Evolutionary conservation across 805 yeast genomes (phyloP), one percentile per base, ranked within the genome.

Genomic region (Starmerella scarabaei): DNA sequence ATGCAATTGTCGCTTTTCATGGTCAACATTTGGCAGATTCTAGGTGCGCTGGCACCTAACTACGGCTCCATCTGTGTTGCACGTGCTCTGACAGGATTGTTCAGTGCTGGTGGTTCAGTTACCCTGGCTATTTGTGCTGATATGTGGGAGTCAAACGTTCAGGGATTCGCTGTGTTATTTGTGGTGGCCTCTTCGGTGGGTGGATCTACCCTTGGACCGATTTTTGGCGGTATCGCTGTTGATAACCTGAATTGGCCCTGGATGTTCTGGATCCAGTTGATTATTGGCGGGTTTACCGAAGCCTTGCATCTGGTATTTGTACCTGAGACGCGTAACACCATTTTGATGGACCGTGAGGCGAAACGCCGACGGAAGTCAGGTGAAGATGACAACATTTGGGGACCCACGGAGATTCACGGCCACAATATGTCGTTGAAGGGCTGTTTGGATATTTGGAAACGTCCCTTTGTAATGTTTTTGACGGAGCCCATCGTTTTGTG

Each of bases 71-170:
- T 77, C 59, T 62, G 73, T 50, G 67, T 75, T 5, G 72, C 69
- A 39, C 63, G 85, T 33, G 71, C 77, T 36, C 54, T 77, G 1
- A 79, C 80, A 2, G 85, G 85, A 4, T 48, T 73, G 18, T 65
- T 71, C 40, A 69, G 73, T 20, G 67, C 74, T 3, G 77, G 78
- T 2, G 64, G 71, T 15, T 54, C 72, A 28, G 71, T 73, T 2
- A 57, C 73, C 14, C 71, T 75, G 30, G 84, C 83, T n/a, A 72
- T 73, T 15, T 59, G 77, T 30, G 74, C 80, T 21, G 85, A 78
- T 51, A 51, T 77, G 49, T 55, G 67, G 28, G 44, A 56, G 5
- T 55, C 64, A 7, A 63, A 71, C 8, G 61, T 60, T 44, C 59
- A 67, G 38, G 75, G 77, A 6, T 51, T 65, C 18, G 69, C 69